Base-by-base conservation (phyloP, 257 asterid genomes). In the Cordia subcordata region DNA sequence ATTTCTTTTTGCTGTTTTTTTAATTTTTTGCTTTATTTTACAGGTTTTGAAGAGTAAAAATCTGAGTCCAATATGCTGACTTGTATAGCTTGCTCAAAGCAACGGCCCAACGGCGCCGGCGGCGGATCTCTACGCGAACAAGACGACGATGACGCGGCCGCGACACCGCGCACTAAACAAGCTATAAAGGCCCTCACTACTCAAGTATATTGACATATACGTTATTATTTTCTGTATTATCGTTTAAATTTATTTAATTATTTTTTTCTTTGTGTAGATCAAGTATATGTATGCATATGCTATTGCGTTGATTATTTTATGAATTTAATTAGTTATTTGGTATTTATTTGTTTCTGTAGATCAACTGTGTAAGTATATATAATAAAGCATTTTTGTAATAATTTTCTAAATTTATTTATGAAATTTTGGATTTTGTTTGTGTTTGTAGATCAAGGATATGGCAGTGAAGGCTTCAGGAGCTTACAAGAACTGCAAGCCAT, bases 401-500 rank as follows among this genome's bases (percentile, higher is more conserved):
- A n/a, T n/a, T 15, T 54, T 72, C 22, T 22, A 59, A 11, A 17
- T 37, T 23, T 8, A 23, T 2, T 46, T 16, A 0, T 12, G 10
- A n/a, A 5, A 17, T 35, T 45, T 21, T 33, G 40, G 23, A 61
- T 40, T 1, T 27, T 42, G 10, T n/a, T 37, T 62, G 32, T 15
- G 32, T 27, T 39, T 44, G 58, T 55, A 93, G 99, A 86, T 93
- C 80, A 93, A 86, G 90, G 96, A 85, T 64, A 83, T 93, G 74
- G 97, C 96, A 13, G 79, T 85, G 1, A 93, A 89, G 77, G 99
- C 97, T n/a, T 89, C 97, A 5, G 97, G 90, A 16, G 97, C 99
- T 13, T 93, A 83, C 66, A 89, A 81, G 76, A 77, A 76, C 70
- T 93, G 99, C 75, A 89, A 79, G 76, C 97, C 97, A 10, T 93